Percentiles rank a stretch among this genome's conserved stretches.
Conservation (phyloP, 805 yeast genomes). For the Jamesozyma piceae region DNA sequence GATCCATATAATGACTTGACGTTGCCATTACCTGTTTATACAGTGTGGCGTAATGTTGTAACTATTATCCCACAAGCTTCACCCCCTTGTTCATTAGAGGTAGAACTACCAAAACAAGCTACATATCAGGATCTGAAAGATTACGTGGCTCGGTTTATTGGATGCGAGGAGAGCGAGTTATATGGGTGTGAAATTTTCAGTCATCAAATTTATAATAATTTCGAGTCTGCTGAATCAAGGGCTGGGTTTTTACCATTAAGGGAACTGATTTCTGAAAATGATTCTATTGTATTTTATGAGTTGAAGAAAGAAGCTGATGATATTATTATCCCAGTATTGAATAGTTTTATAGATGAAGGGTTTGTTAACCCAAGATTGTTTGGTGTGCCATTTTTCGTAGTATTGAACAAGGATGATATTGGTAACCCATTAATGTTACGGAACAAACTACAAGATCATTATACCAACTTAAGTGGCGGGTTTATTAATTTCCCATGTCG, state of each 20-base stretch:
- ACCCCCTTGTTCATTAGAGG: conserved; percentile 46
- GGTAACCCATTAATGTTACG: conserved; percentile 50
- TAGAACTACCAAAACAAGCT: conserved; percentile 63
- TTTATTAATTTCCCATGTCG: conserved; percentile 21
- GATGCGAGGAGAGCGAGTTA: conserved; percentile 31
- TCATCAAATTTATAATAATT: conserved; percentile 58
- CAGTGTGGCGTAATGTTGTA: conserved; percentile 61
- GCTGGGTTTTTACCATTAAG: conserved; percentile 50
- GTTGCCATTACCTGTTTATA: conserved; percentile 72
- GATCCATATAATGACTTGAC: conserved; percentile 92
- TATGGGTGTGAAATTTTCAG: conserved; percentile 56
- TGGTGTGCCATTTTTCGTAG: conserved; percentile 70
- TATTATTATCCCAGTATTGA: conserved; percentile 53
- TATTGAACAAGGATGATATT: conserved; percentile 43
- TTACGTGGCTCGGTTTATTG: conserved; percentile 45
- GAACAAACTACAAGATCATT: conserved; percentile 43
- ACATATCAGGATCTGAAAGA: conserved; percentile 53
- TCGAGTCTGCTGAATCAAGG: conserved; percentile 49
- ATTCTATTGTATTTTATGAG: conserved; percentile 60
- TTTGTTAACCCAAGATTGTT: conserved; percentile 41
- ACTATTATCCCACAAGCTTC: conserved; percentile 52
- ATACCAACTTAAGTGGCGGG: conserved; percentile 40
- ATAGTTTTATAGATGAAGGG: conserved; percentile 34
- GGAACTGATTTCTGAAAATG: conserved; percentile 55
- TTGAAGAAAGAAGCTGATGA: conserved; percentile 35